Evolutionary conservation across 768 basidiomycete genomes (phyloP).

Genomic region (Tricholoma hemisulphureum): DNA sequence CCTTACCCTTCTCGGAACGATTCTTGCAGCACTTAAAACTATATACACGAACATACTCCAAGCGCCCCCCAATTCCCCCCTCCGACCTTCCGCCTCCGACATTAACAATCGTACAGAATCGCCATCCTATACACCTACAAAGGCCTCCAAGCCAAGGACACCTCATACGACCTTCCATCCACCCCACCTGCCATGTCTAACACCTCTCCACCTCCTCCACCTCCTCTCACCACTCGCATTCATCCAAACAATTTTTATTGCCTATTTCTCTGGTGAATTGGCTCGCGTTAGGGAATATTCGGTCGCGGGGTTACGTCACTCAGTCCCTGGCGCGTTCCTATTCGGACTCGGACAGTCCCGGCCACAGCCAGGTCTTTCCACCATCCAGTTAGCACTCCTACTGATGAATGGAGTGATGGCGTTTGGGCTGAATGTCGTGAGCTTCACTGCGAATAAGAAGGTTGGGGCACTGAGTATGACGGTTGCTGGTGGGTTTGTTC

Average conservation of each 20-base stretch:
- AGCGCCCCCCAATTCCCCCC: conserved; percentile 26
- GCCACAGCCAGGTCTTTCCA: conserved; percentile 34
- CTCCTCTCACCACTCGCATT: conserved; percentile 93
- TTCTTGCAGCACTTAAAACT: conserved; percentile 92
- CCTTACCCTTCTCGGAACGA: conserved; percentile 85
- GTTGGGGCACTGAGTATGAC: conserved; percentile 90
- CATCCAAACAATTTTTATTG: conserved; percentile 78
- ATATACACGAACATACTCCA: conserved; percentile 85
- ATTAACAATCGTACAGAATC: not conserved
- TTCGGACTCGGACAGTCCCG: conserved; percentile 27
- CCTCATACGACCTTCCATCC: not conserved
- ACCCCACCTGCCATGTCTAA: conserved; percentile 26
- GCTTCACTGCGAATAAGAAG: conserved; percentile 93
- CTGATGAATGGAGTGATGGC: conserved; percentile 82
- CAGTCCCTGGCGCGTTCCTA: not conserved
- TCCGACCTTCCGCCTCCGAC: conserved; percentile 10
- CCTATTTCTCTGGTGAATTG: conserved; percentile 80
- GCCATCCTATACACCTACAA: not conserved
- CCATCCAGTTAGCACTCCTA: conserved; percentile 49
- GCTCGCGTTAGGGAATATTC: conserved; percentile 47
- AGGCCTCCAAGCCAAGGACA: not conserved
- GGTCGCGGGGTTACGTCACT: not conserved
- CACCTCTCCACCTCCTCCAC: conserved; percentile 81
- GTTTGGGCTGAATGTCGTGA: conserved; percentile 90
- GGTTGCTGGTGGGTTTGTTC: conserved; percentile 64